phyloP scores from a whole-genome alignment of 2,329 filamentous ascomycete species.

The Talaromyces sp. region DNA sequence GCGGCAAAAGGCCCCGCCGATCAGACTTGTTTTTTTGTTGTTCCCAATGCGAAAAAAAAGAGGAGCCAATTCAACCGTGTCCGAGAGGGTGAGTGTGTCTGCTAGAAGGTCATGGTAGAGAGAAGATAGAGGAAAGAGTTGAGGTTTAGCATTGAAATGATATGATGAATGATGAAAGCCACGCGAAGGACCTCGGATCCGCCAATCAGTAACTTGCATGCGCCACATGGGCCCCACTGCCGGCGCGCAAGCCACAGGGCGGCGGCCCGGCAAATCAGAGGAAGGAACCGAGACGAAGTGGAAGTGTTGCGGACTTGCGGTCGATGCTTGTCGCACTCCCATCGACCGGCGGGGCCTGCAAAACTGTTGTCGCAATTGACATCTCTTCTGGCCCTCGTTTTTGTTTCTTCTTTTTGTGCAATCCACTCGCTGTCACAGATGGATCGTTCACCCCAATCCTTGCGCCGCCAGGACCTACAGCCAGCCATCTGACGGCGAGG shows the following conservation, averaged over 20 bases:
- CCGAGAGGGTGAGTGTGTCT: neutral
- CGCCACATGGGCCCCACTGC: neutral
- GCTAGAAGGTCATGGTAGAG: neutral
- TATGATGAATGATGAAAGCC: neutral
- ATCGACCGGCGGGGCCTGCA: too few species aligned
- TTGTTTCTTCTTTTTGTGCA: neutral
- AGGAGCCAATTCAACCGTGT: neutral
- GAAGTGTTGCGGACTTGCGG: neutral
- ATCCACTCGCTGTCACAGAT: slow-evolving; percentile 33
- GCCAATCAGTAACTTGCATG: neutral
- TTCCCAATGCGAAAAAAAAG: neutral
- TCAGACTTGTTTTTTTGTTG: neutral
- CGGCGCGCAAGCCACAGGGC: neutral
- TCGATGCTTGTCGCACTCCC: too few species aligned
- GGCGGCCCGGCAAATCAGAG: neutral
- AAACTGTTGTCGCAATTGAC: neutral
- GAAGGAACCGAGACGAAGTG: neutral
- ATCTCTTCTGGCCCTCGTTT: neutral
- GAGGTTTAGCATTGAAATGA: neutral
- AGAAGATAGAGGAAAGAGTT: neutral
- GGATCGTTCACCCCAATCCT: slow-evolving; percentile 48
- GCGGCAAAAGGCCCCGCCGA: neutral
- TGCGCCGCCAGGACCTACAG: slow-evolving; percentile 45
- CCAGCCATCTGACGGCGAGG: slow-evolving; percentile 55
- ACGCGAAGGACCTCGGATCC: neutral